These are phyloP conservation scores for Albophoma yamanashiensis DNA, from an alignment of 2,329 filamentous ascomycete genomes.

Conservation along the genomic window DNA sequence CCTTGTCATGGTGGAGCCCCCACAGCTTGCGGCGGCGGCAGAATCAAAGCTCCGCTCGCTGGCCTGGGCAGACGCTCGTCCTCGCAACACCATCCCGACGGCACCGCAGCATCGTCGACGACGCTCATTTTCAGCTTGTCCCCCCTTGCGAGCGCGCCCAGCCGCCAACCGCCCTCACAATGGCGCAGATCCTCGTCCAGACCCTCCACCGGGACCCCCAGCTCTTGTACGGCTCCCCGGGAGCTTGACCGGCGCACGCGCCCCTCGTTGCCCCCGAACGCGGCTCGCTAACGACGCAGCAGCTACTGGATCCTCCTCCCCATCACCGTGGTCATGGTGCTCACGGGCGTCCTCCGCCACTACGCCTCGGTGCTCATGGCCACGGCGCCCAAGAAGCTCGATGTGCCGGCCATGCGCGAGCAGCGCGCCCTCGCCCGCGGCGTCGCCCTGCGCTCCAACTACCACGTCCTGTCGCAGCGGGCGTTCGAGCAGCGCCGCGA, in stretches of 20 bases:
- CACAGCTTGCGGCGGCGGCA: slow-evolving; percentile 6
- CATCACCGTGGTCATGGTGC: slow-evolving; percentile 95
- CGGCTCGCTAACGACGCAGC: slow-evolving; percentile 3
- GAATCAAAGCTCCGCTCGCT: slow-evolving; percentile 9
- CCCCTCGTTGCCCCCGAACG: neutral
- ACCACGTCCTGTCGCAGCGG: slow-evolving; percentile 63
- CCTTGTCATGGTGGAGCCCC: neutral
- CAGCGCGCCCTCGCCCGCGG: slow-evolving; percentile 77
- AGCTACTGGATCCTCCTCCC: slow-evolving; percentile 99
- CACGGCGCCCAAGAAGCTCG: slow-evolving; percentile 70
- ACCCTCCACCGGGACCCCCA: slow-evolving; percentile 98
- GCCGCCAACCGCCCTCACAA: slow-evolving; percentile 26
- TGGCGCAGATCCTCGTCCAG: slow-evolving; percentile 81
- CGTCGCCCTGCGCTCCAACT: slow-evolving; percentile 74
- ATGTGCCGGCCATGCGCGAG: slow-evolving; percentile 68
- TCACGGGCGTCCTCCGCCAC: slow-evolving; percentile 92
- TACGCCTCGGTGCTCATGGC: slow-evolving; percentile 91
- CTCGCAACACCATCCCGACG: neutral
- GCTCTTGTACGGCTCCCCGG: slow-evolving; percentile 61
- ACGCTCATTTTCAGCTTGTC: neutral
- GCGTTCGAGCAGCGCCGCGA: slow-evolving; percentile 76
- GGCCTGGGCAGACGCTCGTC: neutral
- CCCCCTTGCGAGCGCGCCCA: slow-evolving; percentile 1
- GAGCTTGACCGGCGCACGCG: neutral
- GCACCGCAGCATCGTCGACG: neutral